phyloP scores from a whole-genome alignment of 306 rosid species.

The Elaeagnus macrophylla region DNA sequence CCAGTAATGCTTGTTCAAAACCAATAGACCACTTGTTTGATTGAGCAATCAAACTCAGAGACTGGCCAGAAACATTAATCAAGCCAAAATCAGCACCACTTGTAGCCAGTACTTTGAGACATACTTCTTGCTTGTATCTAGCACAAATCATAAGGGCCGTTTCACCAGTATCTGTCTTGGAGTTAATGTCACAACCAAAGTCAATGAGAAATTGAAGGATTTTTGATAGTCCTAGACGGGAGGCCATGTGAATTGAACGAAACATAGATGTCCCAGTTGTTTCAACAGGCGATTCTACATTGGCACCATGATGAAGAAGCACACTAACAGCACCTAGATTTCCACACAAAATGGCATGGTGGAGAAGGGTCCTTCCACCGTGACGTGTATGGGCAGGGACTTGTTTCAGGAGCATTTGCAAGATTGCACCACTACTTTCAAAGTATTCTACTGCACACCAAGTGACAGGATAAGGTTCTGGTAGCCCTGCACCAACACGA shows the following conservation, averaged over 20 bases:
- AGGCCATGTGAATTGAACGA: slow-evolving; percentile 41
- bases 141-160: slow-evolving; percentile 43
- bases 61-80: slow-evolving; percentile 32
- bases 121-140: slow-evolving; percentile 29
- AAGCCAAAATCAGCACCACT: slow-evolving; percentile 53
- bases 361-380: slow-evolving; percentile 51
- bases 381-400: slow-evolving; percentile 34
- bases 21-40: slow-evolving; percentile 30
- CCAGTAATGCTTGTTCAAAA: slow-evolving; percentile 26
- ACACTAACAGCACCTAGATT: slow-evolving; percentile 32
- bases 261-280: slow-evolving; percentile 25
- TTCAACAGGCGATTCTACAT: slow-evolving; percentile 24
- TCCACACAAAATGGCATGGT: slow-evolving; percentile 53
- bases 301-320: slow-evolving; percentile 26
- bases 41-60: slow-evolving; percentile 35
- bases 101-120: slow-evolving; percentile 42
- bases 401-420: slow-evolving; percentile 36
- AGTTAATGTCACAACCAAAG: slow-evolving; percentile 34
- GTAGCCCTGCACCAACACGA: slow-evolving; percentile 68
- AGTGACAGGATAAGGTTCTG: slow-evolving; percentile 46
- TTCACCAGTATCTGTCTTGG: slow-evolving; percentile 38
- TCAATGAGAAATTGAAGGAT: slow-evolving; percentile 30
- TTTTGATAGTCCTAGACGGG: slow-evolving; percentile 25
- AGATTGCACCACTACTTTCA: slow-evolving; percentile 49
- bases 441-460: slow-evolving; percentile 79